These are phyloP conservation scores for Fusarium algeriense DNA, from an alignment of 2,329 filamentous ascomycete genomes.

Conservation along the genomic window DNA sequence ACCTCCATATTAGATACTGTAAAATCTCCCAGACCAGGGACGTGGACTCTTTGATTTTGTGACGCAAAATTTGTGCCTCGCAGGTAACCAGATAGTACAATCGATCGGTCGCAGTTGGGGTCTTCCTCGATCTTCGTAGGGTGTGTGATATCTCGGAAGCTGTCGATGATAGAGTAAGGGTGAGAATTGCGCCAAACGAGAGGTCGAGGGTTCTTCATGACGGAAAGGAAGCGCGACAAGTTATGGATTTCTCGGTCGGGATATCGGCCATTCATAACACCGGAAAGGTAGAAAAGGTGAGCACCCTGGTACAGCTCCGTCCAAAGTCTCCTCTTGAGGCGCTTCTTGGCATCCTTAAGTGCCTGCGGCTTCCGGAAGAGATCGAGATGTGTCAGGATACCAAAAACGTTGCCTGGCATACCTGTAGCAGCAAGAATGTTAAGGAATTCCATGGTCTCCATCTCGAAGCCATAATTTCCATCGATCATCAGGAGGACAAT, in stretches of 20 bases:
- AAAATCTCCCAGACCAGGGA: constrained; percentile 92
- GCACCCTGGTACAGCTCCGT: constrained; percentile 96
- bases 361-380: constrained; percentile 94
- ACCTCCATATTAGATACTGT: constrained; percentile 86
- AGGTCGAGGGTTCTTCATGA: constrained; percentile 99
- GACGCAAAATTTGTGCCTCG: constrained; percentile 94
- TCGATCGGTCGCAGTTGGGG: constrained; percentile 87
- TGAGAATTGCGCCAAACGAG: constrained; percentile 96
- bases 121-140: constrained; percentile 92
- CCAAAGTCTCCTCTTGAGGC: constrained; percentile 96
- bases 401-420: constrained; percentile 99
- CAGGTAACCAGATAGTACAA: constrained; percentile 93
- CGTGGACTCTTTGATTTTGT: constrained; percentile 86
- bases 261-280: constrained; percentile 96
- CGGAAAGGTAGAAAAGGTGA: constrained; percentile 95
- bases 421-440: constrained; percentile 93
- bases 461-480: constrained; percentile 98
- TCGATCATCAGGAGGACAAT: constrained; percentile 99
- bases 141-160: constrained; percentile 94
- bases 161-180: constrained; percentile 92
- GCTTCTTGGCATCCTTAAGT: constrained; percentile 93
- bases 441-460: constrained; percentile 99
- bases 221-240: constrained; percentile 90
- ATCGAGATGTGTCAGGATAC: constrained; percentile 95
- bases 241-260: constrained; percentile 98